Percentiles rank a stretch among this genome's conserved stretches.
Conservation (phyloP, 2,329 filamentous ascomycete species). For the Beauveria bassiana region DNA sequence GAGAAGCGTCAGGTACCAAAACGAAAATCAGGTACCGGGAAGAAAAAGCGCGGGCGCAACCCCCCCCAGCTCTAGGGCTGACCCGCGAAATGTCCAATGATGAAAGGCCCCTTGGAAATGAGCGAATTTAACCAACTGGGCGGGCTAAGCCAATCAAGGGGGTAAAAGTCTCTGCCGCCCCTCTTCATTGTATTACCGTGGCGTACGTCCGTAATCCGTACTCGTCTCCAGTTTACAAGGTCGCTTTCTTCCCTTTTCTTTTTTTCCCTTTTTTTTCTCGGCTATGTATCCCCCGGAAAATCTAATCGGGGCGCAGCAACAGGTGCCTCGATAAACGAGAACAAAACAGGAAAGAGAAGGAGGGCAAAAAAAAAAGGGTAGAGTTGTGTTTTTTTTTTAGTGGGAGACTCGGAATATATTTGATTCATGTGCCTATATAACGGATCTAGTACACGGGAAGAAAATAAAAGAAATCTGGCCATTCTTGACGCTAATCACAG, state of each 20-base stretch:
- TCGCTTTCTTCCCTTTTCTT: neutral
- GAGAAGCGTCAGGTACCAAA: slow-evolving; percentile 15
- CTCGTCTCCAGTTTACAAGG: neutral
- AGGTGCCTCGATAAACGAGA: slow-evolving; percentile 1
- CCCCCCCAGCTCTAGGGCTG: neutral
- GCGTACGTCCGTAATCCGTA: neutral
- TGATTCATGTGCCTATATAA: too few relatives aligned
- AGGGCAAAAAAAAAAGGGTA: neutral
- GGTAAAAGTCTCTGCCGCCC: neutral
- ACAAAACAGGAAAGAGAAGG: neutral
- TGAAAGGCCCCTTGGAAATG: neutral
- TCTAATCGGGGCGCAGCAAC: slow-evolving; percentile 7
- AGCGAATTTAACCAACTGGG: neutral
- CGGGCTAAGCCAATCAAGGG: neutral
- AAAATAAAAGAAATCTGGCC: too few relatives aligned
- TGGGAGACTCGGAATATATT: neutral
- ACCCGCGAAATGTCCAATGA: neutral
- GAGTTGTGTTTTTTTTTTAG: neutral
- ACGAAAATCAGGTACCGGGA: too few relatives aligned
- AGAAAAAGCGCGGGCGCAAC: neutral
- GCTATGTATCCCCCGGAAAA: neutral
- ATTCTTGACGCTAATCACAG: too few relatives aligned
- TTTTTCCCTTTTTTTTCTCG: neutral
- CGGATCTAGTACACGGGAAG: too few relatives aligned
- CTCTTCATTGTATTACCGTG: neutral